Evolutionary conservation across 108 stramenopile species (phyloP).

Genomic region (Cylindrotheca closterium): DNA sequence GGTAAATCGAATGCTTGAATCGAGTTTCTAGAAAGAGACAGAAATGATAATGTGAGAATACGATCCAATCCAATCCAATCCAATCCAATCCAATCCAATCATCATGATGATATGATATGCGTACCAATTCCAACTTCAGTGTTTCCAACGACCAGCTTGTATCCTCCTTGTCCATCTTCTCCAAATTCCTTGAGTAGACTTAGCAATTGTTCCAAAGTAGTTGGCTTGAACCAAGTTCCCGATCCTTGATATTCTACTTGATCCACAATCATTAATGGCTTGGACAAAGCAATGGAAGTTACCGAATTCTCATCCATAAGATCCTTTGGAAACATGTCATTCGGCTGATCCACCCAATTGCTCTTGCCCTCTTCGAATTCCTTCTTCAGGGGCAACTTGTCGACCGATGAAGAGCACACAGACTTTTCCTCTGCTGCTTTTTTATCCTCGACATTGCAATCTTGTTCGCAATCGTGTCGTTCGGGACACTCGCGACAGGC

Average conservation of each 20-base stretch:
- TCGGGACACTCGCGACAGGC: constrained; percentile 80
- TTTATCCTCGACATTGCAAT: constrained; percentile 65
- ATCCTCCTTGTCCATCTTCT: constrained; percentile 38
- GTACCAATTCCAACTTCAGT: constrained; percentile 90
- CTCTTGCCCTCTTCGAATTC: constrained; percentile 25
- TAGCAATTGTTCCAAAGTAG: constrained; percentile 71
- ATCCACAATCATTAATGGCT: constrained; percentile 72
- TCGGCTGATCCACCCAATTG: constrained; percentile 66
- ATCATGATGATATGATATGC: constrained; percentile 2
- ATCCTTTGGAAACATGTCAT: constrained; percentile 70
- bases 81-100: background rate
- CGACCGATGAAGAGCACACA: constrained; percentile 48
- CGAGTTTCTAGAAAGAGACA: constrained; percentile 47
- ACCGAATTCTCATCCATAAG: constrained; percentile 31
- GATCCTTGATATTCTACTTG: constrained; percentile 55
- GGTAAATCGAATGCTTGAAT: constrained; percentile 80
- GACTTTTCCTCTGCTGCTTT: constrained; percentile 20
- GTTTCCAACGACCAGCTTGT: constrained; percentile 93
- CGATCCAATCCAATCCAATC: too few relatives aligned
- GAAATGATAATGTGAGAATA: too few relatives aligned
- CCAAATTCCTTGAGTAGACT: constrained; percentile 69
- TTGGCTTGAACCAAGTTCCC: constrained; percentile 91
- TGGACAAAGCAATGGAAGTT: constrained; percentile 26
- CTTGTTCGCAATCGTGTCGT: constrained; percentile 63
- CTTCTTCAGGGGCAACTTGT: constrained; percentile 54